Evolutionary conservation across 1,284 basidiomycete genomes (phyloP).

Genomic region (Marasmius tenuissimus): DNA sequence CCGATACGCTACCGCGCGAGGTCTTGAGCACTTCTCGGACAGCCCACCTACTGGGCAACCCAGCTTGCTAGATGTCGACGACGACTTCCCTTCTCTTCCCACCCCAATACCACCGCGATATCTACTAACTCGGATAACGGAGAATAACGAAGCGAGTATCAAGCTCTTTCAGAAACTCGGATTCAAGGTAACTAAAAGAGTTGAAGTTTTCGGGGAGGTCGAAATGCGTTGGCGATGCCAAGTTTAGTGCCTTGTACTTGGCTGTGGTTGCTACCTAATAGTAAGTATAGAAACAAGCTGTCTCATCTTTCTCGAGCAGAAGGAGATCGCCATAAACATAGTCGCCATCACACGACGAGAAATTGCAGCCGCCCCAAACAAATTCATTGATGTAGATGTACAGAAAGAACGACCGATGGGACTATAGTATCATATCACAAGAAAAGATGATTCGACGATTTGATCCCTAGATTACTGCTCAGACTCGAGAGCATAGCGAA

Average conservation of each 20-base stretch:
- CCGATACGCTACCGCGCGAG: conserved; percentile 53
- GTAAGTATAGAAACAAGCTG: neutral
- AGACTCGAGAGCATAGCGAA: neutral
- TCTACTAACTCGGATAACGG: conserved; percentile 57
- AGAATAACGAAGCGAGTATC: conserved; percentile 56
- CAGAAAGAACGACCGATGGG: neutral
- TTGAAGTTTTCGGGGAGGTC: conserved; percentile 73
- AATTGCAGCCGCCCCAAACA: neutral
- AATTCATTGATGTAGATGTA: neutral
- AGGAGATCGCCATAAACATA: neutral
- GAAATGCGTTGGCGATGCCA: conserved; percentile 58
- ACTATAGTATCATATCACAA: neutral
- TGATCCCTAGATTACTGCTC: neutral
- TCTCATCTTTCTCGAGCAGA: neutral
- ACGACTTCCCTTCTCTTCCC: conserved; percentile 4
- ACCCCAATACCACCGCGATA: conserved; percentile 33
- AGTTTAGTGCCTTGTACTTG: conserved; percentile 2
- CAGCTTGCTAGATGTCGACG: neutral
- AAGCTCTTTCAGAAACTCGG: conserved; percentile 69
- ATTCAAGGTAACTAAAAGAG: conserved; percentile 62
- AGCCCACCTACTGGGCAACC: neutral
- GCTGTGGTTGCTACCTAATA: neutral
- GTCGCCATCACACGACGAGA: neutral
- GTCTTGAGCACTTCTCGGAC: conserved; percentile 13
- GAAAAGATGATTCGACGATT: neutral